Base-by-base conservation (phyloP, 306 rosid species). In the Begonia masoniana region DNA sequence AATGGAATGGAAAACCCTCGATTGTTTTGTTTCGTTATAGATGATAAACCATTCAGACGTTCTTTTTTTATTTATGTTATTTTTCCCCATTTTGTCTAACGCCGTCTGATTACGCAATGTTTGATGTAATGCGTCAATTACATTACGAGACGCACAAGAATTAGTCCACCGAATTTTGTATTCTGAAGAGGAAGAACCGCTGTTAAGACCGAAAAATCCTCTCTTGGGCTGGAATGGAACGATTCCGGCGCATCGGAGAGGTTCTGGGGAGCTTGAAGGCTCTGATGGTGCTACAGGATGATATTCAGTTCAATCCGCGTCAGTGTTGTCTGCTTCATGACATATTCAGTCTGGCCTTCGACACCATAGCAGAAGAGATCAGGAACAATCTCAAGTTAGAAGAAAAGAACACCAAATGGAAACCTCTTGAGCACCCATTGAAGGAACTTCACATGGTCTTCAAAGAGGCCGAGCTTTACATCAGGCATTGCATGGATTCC, bases 181-280 rank as follows among this genome's bases (percentile, higher is more conserved):
- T 31, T 31, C 39, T 31, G 39, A 5, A 31, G 39, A 31, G 49
- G 49, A 15, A 58, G 43, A 17, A 15, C 15, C 11, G 54, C 50
- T 23, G 13, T 10, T 56, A 9, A 12, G 9, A 57, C 43, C 39
- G 15, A 6, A 15, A 31, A 4, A 8, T 57, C 11, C 54, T 50
- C 50, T 49, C 58, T 57, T 47, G 42, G 63, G 64, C 72, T 65
- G 79, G 86, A 78, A 92, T 92, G 99, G 99, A 92, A 62, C 93
- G 87, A 55, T 84, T 83, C 85, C 96, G 99, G 85, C 96, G 67
- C 16, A 76, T 92, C 5, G 99, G 99, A 31, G 99, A 92, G 87
- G 87, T 81, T 46, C 58, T 87, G 46, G 99, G 99, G 43, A 83
- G 99, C 54, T 15, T 92, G 57, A 92, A 80, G 67, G 95, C 96